These are phyloP conservation scores for Nigrospora osmanthi DNA, from an alignment of 2,329 filamentous ascomycete genomes.

Conservation along the genomic window DNA sequence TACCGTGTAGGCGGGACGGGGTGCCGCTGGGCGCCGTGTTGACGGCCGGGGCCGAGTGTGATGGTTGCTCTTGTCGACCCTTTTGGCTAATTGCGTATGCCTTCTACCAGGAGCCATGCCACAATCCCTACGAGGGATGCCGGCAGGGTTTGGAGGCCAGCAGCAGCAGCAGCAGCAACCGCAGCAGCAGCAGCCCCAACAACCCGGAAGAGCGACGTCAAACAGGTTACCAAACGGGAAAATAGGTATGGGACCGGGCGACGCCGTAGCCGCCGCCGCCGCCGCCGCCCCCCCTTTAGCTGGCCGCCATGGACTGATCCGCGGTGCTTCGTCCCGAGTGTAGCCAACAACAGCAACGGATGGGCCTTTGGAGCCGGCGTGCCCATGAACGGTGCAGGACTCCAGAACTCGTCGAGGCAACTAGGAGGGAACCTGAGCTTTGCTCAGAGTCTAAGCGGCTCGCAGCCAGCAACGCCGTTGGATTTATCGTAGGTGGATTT, in stretches of 20 bases:
- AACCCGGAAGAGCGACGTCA: conserved; percentile 44
- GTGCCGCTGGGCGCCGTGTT: too few species aligned
- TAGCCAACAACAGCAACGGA: conserved; percentile 43
- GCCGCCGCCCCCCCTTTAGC: conserved; percentile 1
- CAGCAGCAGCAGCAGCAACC: conserved; percentile 26
- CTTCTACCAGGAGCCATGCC: conserved; percentile 44
- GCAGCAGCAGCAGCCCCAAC: conserved; percentile 37
- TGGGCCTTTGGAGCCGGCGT: conserved; percentile 58
- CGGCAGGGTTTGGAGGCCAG: conserved; percentile 50
- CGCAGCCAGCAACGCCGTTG: conserved; percentile 53
- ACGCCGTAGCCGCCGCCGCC: background rate
- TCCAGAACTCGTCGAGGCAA: conserved; percentile 46
- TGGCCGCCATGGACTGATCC: conserved; percentile 16
- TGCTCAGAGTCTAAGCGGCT: conserved; percentile 57
- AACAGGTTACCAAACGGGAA: conserved; percentile 59
- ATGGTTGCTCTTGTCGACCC: background rate
- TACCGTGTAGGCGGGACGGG: too few species aligned
- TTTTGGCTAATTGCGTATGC: background rate
- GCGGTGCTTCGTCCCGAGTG: conserved; percentile 5
- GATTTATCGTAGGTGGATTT: conserved; percentile 53
- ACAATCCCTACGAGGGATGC: conserved; percentile 55
- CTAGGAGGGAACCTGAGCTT: conserved; percentile 55
- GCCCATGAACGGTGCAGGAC: conserved; percentile 49
- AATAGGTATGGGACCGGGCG: conserved; percentile 40
- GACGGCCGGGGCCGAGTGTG: too few species aligned